Percentiles rank a stretch among this genome's conserved stretches.
phyloP scores from a whole-genome alignment of 2,329 filamentous ascomycete species.

The Lecanoromycetidae sp. region DNA sequence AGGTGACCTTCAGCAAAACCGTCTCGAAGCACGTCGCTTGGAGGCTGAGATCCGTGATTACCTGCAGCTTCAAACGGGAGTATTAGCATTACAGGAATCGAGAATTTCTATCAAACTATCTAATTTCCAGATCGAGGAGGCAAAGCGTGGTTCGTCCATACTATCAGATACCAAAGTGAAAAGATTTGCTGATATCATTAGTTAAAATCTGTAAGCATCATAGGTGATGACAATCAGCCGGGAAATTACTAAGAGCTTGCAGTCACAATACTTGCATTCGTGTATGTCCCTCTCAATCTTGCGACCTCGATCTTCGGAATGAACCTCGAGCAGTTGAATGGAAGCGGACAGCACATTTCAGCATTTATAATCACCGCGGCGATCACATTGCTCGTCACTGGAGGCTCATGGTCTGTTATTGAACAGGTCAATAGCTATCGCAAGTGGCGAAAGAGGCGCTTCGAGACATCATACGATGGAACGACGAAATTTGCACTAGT shows the following conservation, averaged over 20 bases:
- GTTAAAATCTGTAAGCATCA: neutral
- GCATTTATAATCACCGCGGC: neutral
- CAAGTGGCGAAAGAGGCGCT: neutral
- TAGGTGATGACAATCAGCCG: neutral
- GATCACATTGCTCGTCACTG: neutral
- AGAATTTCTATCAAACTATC: neutral
- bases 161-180: no score
- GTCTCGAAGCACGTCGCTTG: neutral
- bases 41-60: neutral
- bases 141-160: neutral
- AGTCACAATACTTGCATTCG: neutral
- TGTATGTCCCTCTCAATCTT: neutral
- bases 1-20: neutral
- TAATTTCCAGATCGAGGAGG: neutral
- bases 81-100: neutral
- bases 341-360: neutral
- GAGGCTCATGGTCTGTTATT: neutral
- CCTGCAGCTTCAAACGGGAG: neutral
- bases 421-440: neutral
- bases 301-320: neutral
- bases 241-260: neutral
- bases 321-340: neutral
- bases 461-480: neutral
- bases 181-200: neutral
- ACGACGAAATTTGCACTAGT: neutral